Evolutionary conservation across 2,329 filamentous ascomycete genomes (phyloP), one percentile per base, ranked within the genome.

Genomic region (Penicillium psychrosexuale): DNA sequence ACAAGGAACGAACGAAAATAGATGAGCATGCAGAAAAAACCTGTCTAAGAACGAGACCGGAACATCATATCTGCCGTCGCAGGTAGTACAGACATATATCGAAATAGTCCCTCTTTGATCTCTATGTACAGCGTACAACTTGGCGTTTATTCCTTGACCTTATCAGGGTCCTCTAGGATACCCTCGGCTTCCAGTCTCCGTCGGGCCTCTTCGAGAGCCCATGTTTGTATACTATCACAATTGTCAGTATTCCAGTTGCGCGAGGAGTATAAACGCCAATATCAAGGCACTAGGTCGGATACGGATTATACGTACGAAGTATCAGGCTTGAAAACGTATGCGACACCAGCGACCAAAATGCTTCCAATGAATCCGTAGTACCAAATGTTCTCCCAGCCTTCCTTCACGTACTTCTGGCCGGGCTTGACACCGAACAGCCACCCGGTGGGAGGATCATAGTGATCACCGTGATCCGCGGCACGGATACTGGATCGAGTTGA

Each of bases 241-340:
- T 45, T 46, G 59, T 72, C 39, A 70, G 67, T 55, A 42, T 33
- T 36, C 27, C 15, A 19, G 39, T 19, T 44, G 34, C 43, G n/a
- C 33, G 22, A 38, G 27, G 17, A 15, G 12, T 11, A 19, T 19
- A 53, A 34, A 30, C 8, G 15, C 15, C 43, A 45, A 30, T 24
- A 19, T 33, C 9, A 22, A 37, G 36, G 24, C 38, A 12, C 24
- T 24, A 58, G 24, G 12, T 9, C 8, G 22, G 33, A 39, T 34
- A 36, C 34, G 47, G 40, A 52, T 48, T 47, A 49, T 57, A 91
- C 92, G 80, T 82, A 99, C 94, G 91, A 96, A 61, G 93, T 97
- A 82, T 99, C 94, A 50, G 94, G 94, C 86, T 97, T 97, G 75
- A 94, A 97, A 60, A 90, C 91, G 78, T 96, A 91, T 62, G 89